Base-by-base conservation (phyloP, 805 yeast genomes). In the Candida berthetii region DNA sequence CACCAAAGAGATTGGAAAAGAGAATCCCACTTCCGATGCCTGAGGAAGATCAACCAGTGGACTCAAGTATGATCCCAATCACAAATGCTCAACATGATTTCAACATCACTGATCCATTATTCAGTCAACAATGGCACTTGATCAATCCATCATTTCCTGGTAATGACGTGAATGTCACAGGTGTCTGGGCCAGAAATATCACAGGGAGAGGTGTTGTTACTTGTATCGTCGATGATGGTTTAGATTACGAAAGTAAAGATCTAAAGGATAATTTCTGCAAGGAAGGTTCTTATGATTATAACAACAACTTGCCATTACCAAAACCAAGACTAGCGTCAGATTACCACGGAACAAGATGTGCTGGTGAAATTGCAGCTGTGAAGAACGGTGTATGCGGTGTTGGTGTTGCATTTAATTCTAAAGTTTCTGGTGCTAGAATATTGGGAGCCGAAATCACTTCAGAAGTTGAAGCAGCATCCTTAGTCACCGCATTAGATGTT, bases 261-360 rank as follows among this genome's bases (percentile, higher is more conserved):
- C 67, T 93, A 45, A 65, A 68, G 24, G 77, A 69, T 32, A 85
- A 83, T 52, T 93, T 83, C 59, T 76, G 74, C 54, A 63, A 69
- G 11, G 79, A 77, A 48, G 99, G 98, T 3, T 88, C 96, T 7
- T 93, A 91, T 86, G 99, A 93, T 65, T 93, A 77, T 61, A 93
- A 93, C 58, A 85, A 79, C 52, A 81, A 85, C 53, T 72, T 71
- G 0, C 71, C 77, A 18, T 65, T 80, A 37, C 99, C 99, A 2
- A 78, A 76, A 52, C 99, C 99, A 10, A 68, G 81, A 42, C 69
- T 91, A 24, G 61, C 52, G 8, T 95, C 85, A 59, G 99, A 93
- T 60, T 80, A 81, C 52, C 99, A 93, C 60, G 99, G 99, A 7
- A 93, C 99, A 0, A 69, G 99, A 49, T 93, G 99, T 67, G 98